A percentile compares a stretch with the other conserved stretches of the same genome.
Evolutionary conservation across 495 filamentous ascomycete species (phyloP).

Genomic region (Monascus purpureus): DNA sequence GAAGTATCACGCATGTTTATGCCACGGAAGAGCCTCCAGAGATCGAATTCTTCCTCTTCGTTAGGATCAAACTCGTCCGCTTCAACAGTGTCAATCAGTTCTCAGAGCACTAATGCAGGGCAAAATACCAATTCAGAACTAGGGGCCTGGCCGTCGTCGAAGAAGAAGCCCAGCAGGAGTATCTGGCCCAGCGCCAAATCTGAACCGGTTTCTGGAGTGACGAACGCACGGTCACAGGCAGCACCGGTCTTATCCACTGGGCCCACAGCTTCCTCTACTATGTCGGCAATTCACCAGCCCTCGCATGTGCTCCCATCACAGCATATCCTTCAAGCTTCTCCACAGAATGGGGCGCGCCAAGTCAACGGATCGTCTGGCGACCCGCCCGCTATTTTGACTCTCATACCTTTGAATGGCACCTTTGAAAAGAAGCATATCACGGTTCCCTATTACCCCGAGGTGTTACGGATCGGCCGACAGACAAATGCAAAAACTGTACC

Average conservation of each 20-base stretch:
- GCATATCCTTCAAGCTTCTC: slow-evolving; percentile 43
- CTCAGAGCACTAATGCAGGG: slow-evolving; percentile 37
- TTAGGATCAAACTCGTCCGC: slow-evolving; percentile 47
- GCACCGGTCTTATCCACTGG: slow-evolving; percentile 52
- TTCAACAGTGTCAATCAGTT: slow-evolving; percentile 25
- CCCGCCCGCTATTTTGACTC: slow-evolving; percentile 58
- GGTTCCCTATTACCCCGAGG: slow-evolving; percentile 78
- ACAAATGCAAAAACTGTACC: slow-evolving; percentile 93
- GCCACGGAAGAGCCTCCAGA: slow-evolving; percentile 70
- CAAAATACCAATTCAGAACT: slow-evolving; percentile 26
- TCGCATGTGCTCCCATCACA: slow-evolving; percentile 60
- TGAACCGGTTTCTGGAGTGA: slow-evolving; percentile 49
- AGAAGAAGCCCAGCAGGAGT: slow-evolving; percentile 55
- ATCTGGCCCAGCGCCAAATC: slow-evolving; percentile 62
- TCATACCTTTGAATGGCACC: slow-evolving; percentile 81
- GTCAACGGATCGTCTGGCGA: slow-evolving; percentile 40
- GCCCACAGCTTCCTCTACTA: slow-evolving; percentile 48
- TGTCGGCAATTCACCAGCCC: slow-evolving; percentile 64
- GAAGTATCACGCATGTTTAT: slow-evolving; percentile 80
- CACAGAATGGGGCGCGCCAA: slow-evolving; percentile 50
- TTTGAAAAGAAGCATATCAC: slow-evolving; percentile 94
- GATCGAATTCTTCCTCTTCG: slow-evolving; percentile 81
- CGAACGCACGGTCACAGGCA: slow-evolving; percentile 46
- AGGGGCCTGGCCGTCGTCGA: slow-evolving; percentile 39
- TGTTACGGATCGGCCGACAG: slow-evolving; percentile 84